Conservation (phyloP, 2,329 filamentous ascomycete genomes). For the Claviceps maximensis region DNA sequence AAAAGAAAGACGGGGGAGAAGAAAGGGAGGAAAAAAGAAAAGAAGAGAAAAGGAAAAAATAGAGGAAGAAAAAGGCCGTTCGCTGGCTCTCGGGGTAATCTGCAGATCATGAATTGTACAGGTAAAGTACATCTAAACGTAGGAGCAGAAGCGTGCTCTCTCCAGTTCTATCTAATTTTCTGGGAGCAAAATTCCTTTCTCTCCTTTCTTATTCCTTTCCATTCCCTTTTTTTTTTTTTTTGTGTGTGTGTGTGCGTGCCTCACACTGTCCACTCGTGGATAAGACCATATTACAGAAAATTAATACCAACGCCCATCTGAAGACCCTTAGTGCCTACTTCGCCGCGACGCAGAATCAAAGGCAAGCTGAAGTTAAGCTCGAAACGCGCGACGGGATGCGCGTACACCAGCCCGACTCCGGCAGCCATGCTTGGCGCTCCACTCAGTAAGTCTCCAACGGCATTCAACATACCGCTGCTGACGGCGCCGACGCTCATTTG, state of each 20-base stretch:
- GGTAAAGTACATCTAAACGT: not conserved
- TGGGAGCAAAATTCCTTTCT: not conserved
- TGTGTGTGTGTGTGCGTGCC: too few species aligned
- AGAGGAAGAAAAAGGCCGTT: too few species aligned
- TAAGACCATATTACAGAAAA: conserved; percentile 52
- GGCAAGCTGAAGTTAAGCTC: conserved; percentile 94
- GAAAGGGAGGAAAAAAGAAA: too few species aligned
- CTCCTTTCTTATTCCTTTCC: not conserved
- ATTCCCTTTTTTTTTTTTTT: not conserved
- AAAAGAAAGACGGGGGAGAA: too few species aligned
- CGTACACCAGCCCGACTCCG: conserved; percentile 85
- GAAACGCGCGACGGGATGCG: conserved; percentile 83
- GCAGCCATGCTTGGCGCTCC: conserved; percentile 76
- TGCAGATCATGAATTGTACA: not conserved
- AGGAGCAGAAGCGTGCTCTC: not conserved
- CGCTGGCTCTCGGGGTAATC: too few species aligned
- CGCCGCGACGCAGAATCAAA: conserved; percentile 65
- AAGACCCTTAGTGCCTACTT: conserved; percentile 80
- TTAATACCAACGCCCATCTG: conserved; percentile 95
- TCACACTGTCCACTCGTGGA: not conserved
- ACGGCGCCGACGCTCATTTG: conserved; percentile 32
- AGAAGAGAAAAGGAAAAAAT: too few species aligned
- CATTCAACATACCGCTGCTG: conserved; percentile 39
- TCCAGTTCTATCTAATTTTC: not conserved
- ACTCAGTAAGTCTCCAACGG: conserved; percentile 56